Percentiles rank a stretch among this genome's conserved stretches.
These are phyloP conservation scores for Sporisorium scitamineum DNA, from an alignment of 1,284 basidiomycete species.

Conservation along the genomic window DNA sequence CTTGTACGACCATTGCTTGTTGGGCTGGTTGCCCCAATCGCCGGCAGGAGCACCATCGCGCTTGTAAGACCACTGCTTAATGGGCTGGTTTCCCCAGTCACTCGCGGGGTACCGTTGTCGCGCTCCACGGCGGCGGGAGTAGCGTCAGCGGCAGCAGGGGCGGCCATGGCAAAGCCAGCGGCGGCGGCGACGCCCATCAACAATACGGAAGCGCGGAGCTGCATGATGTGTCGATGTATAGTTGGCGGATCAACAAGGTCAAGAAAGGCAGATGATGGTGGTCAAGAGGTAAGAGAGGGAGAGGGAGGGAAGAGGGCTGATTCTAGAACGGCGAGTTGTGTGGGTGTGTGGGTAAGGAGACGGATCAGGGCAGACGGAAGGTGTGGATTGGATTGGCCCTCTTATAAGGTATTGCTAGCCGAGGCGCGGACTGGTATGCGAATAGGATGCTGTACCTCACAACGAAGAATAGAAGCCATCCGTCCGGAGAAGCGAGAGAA, in stretches of 20 bases:
- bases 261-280: constrained; percentile 7
- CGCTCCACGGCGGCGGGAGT: constrained; percentile 34
- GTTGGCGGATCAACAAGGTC: neutral
- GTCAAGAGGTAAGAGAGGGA: constrained; percentile 9
- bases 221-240: constrained; percentile 18
- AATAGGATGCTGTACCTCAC: constrained; percentile 23
- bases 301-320: neutral
- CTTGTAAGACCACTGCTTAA: constrained; percentile 23
- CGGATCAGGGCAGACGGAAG: neutral
- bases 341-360: constrained; percentile 3
- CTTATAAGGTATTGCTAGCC: constrained; percentile 2
- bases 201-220: constrained; percentile 38
- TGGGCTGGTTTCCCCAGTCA: constrained; percentile 22
- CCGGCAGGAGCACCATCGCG: constrained; percentile 18
- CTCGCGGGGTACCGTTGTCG: constrained; percentile 25
- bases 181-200: constrained; percentile 39
- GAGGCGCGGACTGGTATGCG: neutral
- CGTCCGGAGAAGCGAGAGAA: constrained; percentile 37
- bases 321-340: neutral
- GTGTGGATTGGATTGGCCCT: too few relatives aligned
- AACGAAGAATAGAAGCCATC: constrained; percentile 20
- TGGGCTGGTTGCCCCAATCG: constrained; percentile 13
- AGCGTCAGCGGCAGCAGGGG: constrained; percentile 20
- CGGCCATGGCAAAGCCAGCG: constrained; percentile 35
- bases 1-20: constrained; percentile 20